These are phyloP conservation scores for Komagataella kurtzmanii DNA, from an alignment of 805 yeast genomes.

Conservation along the genomic window DNA sequence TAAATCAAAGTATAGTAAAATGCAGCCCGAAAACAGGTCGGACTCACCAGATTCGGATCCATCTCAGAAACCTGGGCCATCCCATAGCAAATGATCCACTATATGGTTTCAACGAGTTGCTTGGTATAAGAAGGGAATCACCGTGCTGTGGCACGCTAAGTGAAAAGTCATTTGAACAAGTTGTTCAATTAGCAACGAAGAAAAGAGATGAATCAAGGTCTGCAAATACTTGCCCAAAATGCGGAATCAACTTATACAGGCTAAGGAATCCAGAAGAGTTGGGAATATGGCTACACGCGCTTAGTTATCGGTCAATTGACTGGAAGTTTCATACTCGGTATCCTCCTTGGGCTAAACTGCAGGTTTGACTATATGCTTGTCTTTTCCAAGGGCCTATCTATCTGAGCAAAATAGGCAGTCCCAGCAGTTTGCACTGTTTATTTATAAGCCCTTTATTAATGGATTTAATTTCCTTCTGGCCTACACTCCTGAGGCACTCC, in stretches of 20 bases:
- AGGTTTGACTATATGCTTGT: too few relatives aligned
- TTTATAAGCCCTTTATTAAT: slow-evolving; percentile 1
- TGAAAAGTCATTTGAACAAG: neutral
- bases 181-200: neutral
- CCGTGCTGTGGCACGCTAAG: neutral
- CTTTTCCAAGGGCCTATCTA: neutral
- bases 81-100: slow-evolving; percentile 23
- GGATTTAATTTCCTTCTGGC: slow-evolving; percentile 3
- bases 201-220: neutral
- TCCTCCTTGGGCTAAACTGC: slow-evolving; percentile 34
- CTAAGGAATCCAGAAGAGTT: slow-evolving; percentile 16
- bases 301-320: slow-evolving; percentile 18
- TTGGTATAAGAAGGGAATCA: neutral
- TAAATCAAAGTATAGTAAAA: slow-evolving; percentile 26
- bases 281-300: slow-evolving; percentile 36
- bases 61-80: slow-evolving; percentile 29
- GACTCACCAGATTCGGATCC: slow-evolving; percentile 46
- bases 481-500: slow-evolving; percentile 2
- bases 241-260: slow-evolving; percentile 19
- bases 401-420: slow-evolving; percentile 17
- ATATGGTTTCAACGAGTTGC: slow-evolving; percentile 7
- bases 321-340: slow-evolving; percentile 25
- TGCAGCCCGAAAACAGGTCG: slow-evolving; percentile 40
- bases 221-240: slow-evolving; percentile 17
- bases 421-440: neutral